These are phyloP conservation scores for Plasmodium falciparum DNA, from an alignment of 169 alveolate species.

Conservation along the genomic window DNA sequence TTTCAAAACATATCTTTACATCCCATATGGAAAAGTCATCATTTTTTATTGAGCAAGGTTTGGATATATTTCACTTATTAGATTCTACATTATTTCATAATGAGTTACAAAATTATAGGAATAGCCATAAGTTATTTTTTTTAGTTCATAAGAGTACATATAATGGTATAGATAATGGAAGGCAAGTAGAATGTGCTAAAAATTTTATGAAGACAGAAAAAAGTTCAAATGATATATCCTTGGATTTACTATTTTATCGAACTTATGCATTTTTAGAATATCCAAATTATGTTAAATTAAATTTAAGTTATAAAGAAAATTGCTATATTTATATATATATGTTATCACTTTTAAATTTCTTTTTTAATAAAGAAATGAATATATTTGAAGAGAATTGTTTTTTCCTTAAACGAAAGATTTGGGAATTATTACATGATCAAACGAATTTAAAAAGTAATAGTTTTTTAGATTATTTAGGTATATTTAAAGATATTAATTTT, in stretches of 20 bases:
- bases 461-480: constrained; percentile 41
- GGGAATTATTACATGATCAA: constrained; percentile 57
- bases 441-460: constrained; percentile 35
- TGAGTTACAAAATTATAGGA: no score
- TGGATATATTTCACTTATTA: no score
- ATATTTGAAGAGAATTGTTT: constrained; percentile 59
- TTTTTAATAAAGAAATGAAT: constrained; percentile 35
- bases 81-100: no score
- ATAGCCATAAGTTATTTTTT: no score
- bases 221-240: constrained; percentile 23
- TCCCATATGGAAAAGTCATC: not conserved
- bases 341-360: constrained; percentile 21
- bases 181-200: not conserved
- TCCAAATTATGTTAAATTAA: constrained; percentile 49
- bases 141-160: not conserved
- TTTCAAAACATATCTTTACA: constrained; percentile 18
- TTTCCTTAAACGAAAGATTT: constrained; percentile 45
- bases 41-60: no score
- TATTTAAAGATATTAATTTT: constrained; percentile 36
- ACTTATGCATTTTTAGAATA: constrained; percentile 51
- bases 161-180: not conserved
- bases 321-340: constrained; percentile 30
- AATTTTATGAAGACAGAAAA: not conserved
- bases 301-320: constrained; percentile 21
- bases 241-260: constrained; percentile 34